Evolutionary conservation across 441 rosid genomes (phyloP).

Genomic region (Flueggea neowawraea): DNA sequence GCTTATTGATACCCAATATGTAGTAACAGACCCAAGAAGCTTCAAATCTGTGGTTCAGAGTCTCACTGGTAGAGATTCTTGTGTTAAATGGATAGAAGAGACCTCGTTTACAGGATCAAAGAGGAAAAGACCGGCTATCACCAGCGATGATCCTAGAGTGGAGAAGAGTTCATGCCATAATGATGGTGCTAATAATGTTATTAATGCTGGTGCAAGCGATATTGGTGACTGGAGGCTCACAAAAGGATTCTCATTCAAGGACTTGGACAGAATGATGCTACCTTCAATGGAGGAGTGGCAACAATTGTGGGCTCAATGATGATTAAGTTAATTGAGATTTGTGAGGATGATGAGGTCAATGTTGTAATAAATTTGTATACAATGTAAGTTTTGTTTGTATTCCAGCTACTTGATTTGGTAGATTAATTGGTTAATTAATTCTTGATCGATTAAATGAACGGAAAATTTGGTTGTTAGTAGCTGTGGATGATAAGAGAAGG

Average conservation of each 20-base stretch:
- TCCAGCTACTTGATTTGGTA: too few relatives aligned
- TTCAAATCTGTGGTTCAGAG: slow-evolving; percentile 32
- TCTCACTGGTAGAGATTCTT: slow-evolving; percentile 36
- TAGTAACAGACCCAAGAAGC: slow-evolving; percentile 15
- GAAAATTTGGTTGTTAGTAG: too few relatives aligned
- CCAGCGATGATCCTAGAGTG: neutral
- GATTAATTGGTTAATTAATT: too few relatives aligned
- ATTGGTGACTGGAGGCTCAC: neutral
- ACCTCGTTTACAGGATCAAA: slow-evolving; percentile 14
- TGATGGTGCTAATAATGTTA: neutral
- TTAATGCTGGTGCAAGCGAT: neutral
- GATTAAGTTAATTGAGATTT: neutral
- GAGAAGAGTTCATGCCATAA: neutral
- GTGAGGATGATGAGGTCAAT: too few relatives aligned
- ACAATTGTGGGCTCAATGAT: slow-evolving; percentile 11
- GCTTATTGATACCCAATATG: slow-evolving; percentile 21
- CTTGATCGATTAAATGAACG: too few relatives aligned
- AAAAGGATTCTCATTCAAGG: slow-evolving; percentile 26
- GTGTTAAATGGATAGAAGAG: slow-evolving; percentile 31
- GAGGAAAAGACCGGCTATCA: slow-evolving; percentile 1
- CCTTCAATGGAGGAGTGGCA: slow-evolving; percentile 27
- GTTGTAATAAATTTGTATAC: too few relatives aligned
- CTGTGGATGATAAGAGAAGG: too few relatives aligned
- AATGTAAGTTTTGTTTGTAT: too few relatives aligned
- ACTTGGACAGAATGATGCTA: slow-evolving; percentile 31